Base-by-base conservation (phyloP, 768 basidiomycete species). In the Boletus fagicola region DNA sequence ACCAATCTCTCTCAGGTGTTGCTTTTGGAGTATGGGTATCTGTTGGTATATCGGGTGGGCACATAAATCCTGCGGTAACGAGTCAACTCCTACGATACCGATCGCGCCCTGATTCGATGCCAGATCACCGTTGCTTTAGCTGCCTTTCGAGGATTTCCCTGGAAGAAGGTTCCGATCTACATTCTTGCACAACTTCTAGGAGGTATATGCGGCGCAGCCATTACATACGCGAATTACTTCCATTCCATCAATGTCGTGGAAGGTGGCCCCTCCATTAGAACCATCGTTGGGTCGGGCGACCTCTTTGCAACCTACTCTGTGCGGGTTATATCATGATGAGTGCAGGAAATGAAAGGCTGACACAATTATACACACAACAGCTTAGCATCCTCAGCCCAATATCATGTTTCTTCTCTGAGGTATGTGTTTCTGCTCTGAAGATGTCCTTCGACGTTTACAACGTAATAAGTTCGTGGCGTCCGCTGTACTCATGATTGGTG, bases 121-220 rank as follows among this genome's bases (percentile, higher is more conserved):
- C 33, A 85, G 83, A 74, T 90, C 31, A 91, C 90, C 5, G 66
- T 91, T 42, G 77, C 82, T 15, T 68, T 88, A 26, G 86, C 86
- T 12, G 72, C 80, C 1, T 87, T 84, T 70, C 81, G 88, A 59
- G 82, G 80, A 26, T 90, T 91, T 70, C 87, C 89, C 0, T 86
- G 84, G 85, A 78, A 77, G 62, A 91, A 92, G 72, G 89, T 90
- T 1, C 88, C 89, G 1, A 77, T 72, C 24, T 88, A 83, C 69
- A 79, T 86, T 45, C 64, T 82, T 42, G 78, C 83, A 1, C 86
- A 88, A 67, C 49, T 84, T 31, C 63, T 86, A 43, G 85, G 86
- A 15, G 84, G 72, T 8, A 58, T 85, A 30, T 74, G 78, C 31
- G 84, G 82, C 4, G 80, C 79, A 11, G 78, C 76, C 0, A 60